A percentile compares a stretch with the other conserved stretches of the same genome.
Conservation (phyloP, 2,329 filamentous ascomycete species). For the Beauveria australis region DNA sequence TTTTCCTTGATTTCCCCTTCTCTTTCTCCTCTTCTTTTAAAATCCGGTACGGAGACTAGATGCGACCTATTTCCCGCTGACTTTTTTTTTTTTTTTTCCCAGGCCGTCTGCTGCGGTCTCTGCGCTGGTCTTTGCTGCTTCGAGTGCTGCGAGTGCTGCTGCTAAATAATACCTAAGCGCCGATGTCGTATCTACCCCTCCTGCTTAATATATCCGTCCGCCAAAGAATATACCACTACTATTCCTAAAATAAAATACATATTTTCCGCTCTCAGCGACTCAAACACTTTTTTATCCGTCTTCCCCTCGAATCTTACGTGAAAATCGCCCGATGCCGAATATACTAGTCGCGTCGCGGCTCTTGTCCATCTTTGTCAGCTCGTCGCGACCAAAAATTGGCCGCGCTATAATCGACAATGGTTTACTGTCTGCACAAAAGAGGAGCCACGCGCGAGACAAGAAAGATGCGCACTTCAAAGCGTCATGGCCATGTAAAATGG, state of each 20-base stretch:
- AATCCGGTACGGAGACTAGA: background rate
- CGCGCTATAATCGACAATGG: background rate
- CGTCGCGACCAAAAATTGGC: background rate
- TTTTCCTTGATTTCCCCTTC: background rate
- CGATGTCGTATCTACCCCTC: background rate
- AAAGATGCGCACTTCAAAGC: background rate
- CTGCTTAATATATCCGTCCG: background rate
- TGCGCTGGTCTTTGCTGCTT: constrained; percentile 33
- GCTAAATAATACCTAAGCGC: constrained; percentile 15
- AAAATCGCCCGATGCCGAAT: background rate
- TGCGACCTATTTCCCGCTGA: background rate
- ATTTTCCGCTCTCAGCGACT: background rate
- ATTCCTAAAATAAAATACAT: background rate
- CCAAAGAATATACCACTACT: background rate
- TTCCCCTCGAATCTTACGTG: background rate
- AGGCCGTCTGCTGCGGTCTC: constrained; percentile 33
- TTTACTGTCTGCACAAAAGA: background rate
- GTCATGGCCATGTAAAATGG: background rate
- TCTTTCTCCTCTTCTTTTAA: background rate
- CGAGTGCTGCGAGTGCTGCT: constrained; percentile 26
- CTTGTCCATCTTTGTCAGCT: background rate
- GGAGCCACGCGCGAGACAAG: background rate
- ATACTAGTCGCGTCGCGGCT: background rate
- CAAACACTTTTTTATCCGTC: background rate
- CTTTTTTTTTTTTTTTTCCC: background rate